A percentile compares a stretch with the other conserved stretches of the same genome.
phyloP scores from a whole-genome alignment of 169 alveolate species.

The Plasmodium inui region DNA sequence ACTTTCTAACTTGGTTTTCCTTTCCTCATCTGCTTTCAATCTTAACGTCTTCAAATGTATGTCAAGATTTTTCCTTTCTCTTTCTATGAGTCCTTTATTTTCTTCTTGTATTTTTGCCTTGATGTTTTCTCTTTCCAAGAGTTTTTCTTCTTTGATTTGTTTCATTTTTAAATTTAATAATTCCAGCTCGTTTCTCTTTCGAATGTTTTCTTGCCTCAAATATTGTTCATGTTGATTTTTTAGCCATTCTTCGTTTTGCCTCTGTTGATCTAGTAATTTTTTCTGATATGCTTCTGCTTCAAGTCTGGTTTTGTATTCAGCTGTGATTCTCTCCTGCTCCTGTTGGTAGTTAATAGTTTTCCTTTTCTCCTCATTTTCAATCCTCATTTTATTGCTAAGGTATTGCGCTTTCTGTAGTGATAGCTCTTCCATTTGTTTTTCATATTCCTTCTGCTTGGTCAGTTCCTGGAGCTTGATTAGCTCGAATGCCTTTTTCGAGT shows the following conservation, averaged over 20 bases:
- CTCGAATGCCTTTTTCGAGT: conserved; percentile 96
- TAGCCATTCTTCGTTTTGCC: conserved; percentile 94
- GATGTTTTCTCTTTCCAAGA: conserved; percentile 90
- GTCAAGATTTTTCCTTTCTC: conserved; percentile 87
- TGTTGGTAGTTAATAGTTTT: conserved; percentile 93
- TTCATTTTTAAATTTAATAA: conserved; percentile 84
- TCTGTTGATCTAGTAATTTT: conserved; percentile 93
- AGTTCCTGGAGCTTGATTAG: conserved; percentile 95
- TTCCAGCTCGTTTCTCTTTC: conserved; percentile 90
- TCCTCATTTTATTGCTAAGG: conserved; percentile 83
- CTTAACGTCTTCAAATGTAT: conserved; percentile 86
- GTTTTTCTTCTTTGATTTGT: conserved; percentile 85
- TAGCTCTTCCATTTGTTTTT: conserved; percentile 90
- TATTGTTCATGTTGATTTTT: conserved; percentile 93
- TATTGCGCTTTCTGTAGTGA: conserved; percentile 69
- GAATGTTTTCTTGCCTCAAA: conserved; percentile 90
- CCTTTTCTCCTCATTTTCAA: conserved; percentile 93
- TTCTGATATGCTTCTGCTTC: conserved; percentile 94
- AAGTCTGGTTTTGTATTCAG: conserved; percentile 94
- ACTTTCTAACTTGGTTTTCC: conserved; percentile 93
- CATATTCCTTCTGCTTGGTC: conserved; percentile 95
- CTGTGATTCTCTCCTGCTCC: conserved; percentile 94
- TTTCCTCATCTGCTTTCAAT: conserved; percentile 90
- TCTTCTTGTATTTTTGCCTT: conserved; percentile 89
- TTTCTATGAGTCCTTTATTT: conserved; percentile 84